Conservation (phyloP, 2,329 filamentous ascomycete genomes). For the Trichoderma cornu-damae region DNA sequence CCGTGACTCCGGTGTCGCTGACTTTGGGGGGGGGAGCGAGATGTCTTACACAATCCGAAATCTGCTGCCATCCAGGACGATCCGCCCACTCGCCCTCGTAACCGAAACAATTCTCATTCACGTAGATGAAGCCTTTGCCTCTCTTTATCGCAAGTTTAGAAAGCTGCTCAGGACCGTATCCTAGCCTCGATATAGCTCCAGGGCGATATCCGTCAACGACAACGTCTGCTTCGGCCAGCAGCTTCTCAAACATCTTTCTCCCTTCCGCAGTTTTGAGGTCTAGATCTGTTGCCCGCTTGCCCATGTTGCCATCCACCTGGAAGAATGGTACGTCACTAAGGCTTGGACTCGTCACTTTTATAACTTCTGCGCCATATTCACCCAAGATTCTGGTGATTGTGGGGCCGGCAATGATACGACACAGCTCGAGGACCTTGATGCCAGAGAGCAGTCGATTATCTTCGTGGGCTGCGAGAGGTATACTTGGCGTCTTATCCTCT, state of each 20-base stretch:
- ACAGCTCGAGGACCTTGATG: slow-evolving; percentile 68
- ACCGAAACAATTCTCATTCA: slow-evolving; percentile 68
- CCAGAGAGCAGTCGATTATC: slow-evolving; percentile 45
- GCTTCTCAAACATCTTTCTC: slow-evolving; percentile 50
- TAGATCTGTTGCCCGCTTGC: slow-evolving; percentile 61
- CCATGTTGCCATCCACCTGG: slow-evolving; percentile 67
- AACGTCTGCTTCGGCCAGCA: slow-evolving; percentile 59
- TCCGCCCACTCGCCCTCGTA: slow-evolving; percentile 54
- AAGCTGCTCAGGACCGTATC: slow-evolving; percentile 56
- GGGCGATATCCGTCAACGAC: slow-evolving; percentile 65
- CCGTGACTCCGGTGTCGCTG: neutral
- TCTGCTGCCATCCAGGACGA: slow-evolving; percentile 67
- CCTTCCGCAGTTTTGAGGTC: slow-evolving; percentile 55
- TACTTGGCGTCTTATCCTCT: slow-evolving; percentile 45
- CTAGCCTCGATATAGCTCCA: slow-evolving; percentile 57
- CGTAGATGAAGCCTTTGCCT: slow-evolving; percentile 60
- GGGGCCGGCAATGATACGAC: slow-evolving; percentile 71
- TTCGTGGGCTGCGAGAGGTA: slow-evolving; percentile 31
- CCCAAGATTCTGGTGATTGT: slow-evolving; percentile 64
- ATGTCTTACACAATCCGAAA: slow-evolving; percentile 54
- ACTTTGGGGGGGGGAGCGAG: neutral
- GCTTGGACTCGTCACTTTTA: slow-evolving; percentile 63
- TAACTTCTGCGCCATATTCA: slow-evolving; percentile 70
- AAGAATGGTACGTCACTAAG: slow-evolving; percentile 69
- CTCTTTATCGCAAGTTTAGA: slow-evolving; percentile 48